phyloP scores from a whole-genome alignment of 768 basidiomycete genomes.

The Hypholoma fasciculare region DNA sequence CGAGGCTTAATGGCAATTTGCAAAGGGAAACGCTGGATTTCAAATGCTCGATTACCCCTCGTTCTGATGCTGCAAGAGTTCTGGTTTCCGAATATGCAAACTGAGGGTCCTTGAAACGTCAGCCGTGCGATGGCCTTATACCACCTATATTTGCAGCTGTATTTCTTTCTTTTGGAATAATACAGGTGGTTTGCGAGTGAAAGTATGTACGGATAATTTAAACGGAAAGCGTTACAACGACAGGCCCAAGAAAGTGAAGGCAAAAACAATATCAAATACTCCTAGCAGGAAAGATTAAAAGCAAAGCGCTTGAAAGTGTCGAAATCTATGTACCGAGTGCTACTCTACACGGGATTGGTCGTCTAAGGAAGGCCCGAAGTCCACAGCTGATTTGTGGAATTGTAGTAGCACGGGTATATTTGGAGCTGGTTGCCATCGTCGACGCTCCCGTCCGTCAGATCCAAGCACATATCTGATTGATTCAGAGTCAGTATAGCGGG shows the following conservation, averaged over 20 bases:
- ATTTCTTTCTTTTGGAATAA: not conserved
- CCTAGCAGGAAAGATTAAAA: too few relatives aligned
- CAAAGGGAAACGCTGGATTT: not conserved
- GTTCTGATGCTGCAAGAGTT: not conserved
- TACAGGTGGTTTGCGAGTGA: not conserved
- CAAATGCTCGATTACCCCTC: slow-evolving; percentile 1
- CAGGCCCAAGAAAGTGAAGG: not conserved
- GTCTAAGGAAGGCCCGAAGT: not conserved
- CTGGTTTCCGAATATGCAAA: not conserved
- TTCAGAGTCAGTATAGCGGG: not conserved
- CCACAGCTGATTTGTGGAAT: not conserved
- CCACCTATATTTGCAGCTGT: not conserved
- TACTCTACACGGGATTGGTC: too few relatives aligned
- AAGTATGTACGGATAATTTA: not conserved
- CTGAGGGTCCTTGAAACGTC: too few relatives aligned
- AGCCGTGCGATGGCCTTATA: not conserved
- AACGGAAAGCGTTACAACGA: not conserved
- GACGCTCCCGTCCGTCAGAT: not conserved
- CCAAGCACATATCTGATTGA: not conserved
- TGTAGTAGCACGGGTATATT: not conserved
- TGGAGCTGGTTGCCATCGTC: not conserved
- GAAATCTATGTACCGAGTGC: too few relatives aligned
- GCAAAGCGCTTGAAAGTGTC: too few relatives aligned
- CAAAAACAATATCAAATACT: not conserved
- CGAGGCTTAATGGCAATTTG: not conserved